Evolutionary conservation across 257 asterid species (phyloP), one percentile per base, ranked within the genome.

Genomic region (Fraxinus pennsylvanica): DNA sequence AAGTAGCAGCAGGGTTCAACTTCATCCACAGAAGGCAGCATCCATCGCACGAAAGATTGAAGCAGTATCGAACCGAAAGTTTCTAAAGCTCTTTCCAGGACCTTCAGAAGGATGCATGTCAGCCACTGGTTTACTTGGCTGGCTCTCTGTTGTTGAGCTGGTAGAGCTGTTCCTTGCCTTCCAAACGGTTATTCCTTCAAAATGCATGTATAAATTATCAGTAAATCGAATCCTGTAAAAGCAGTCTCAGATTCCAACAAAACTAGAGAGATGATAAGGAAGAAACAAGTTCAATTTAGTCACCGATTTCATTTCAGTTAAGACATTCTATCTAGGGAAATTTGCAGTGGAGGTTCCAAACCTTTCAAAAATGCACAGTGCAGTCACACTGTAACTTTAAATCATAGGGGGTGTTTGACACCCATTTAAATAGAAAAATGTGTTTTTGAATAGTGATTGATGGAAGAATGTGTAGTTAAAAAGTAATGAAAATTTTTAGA

Each of bases 111-210:
- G 38, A 38, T 78, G 82, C 32, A 70, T 80, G 70, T 88, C 92
- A 9, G 82, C 79, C 41, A 79, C 86, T 19, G 87, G 63, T 82
- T 86, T 93, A 85, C 33, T 80, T 27, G 82, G 77, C 74, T 86
- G 97, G 87, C 79, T 79, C 71, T 90, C 97, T 77, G 75, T 50
- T 10, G 66, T 84, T 52, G 91, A 81, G 96, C 87, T 86, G 0
- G 82, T 74, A 65, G 92, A 89, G 82, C 91, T 79, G 38, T 74
- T 86, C 81, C 83, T 91, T 71, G 94, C 97, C 78, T 85, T 93
- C 98, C 96, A 93, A 50, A 93, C 83, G 2, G 86, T 83, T 69
- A 84, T 68, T 85, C 93, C 98, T 93, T 84, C 88, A 84, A 38
- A 43, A 79, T 32, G 14, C 7, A 75, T 61, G 61, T 74, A 13